Evolutionary conservation across 805 yeast genomes (phyloP), one percentile per base, ranked within the genome.

Genomic region (Ascoidea asiatica): DNA sequence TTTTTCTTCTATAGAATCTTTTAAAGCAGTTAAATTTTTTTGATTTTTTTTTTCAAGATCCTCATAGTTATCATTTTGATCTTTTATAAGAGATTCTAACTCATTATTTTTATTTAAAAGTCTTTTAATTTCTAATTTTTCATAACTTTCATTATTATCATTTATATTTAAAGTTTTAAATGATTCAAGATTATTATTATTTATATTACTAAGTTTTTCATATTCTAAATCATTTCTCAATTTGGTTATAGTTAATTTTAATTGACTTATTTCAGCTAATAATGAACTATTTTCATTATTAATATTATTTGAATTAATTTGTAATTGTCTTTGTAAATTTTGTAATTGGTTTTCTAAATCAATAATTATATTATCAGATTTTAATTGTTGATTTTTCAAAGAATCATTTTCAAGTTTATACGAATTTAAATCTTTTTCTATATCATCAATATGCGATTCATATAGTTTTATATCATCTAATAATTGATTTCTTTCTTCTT

Each of bases 61-160:
- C 47, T 48, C 56, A 47, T 43, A 41, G 19, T 46, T 40, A 40
- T 40, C 33, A 17, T 51, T 51, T 50, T 58, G 47, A 42, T 58
- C 52, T 37, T 49, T 22, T 22, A 59, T 22, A 49, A 57, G 54
- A 11, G 54, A 41, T 43, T 61, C 61, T 4, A 61, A 46, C 5
- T 57, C 61, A 47, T 64, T 62, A 44, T 64, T 63, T 42, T 59
- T 56, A 4, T 63, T 44, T 0, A 67, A 54, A 4, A 68, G 54
- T n/a, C 63, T 57, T 37, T 62, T 62, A 43, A 70, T 56, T 45
- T 67, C 72, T n/a, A 58, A 49, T 20, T 63, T 61, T 13, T 66
- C 64, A 39, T 59, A 60, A 4, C 56, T 48, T 22, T 56, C 50
- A 3, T 29, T 29, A 3, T 49, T 37, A 13, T 47, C 20, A 35